Evolutionary conservation across 495 filamentous ascomycete genomes (phyloP), one percentile per base, ranked within the genome.

Genomic region (Aspergillus asperescens): DNA sequence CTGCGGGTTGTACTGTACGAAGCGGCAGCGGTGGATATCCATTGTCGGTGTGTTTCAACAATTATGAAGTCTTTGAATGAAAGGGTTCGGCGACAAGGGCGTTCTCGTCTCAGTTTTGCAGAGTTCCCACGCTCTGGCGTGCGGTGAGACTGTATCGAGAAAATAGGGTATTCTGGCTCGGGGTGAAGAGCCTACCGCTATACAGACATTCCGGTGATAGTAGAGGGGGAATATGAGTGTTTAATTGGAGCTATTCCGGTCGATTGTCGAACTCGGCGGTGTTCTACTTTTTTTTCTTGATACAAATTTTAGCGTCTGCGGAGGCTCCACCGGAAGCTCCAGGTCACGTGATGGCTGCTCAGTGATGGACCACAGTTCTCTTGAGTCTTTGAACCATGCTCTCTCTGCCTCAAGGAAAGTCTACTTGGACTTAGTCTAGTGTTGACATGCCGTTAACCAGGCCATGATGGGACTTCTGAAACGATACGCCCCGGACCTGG

Each of bases 11-110:
- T 90, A 97, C n/a, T 87, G 86, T 37, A 99, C 86, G 73, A 97
- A 99, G 60, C 93, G 89, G 60, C 90, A 95, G 63, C 93, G 87
- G 73, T 99, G 94, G 61, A 97, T 85, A 73, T 97, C 93, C 89
- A 99, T 96, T 53, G 47, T 67, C 16, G 32, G 52, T 24, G 13
- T 7, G 41, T 7, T 38, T 5, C n/a, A n/a, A n/a, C n/a, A n/a
- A n/a, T n/a, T n/a, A n/a, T n/a, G 24, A 9, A 22, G 35, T 28
- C 27, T 25, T 23, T 10, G 25, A 41, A 27, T 37, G 13, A n/a
- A n/a, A n/a, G n/a, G n/a, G n/a, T n/a, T n/a, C 31, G n/a, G 16
- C 34, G 29, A 50, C 20, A 42, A 45, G 40, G 28, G n/a, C n/a
- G n/a, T 47, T 44, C 6, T 27, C 44, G 43, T 46, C 32, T 32